Evolutionary conservation across 2,329 filamentous ascomycete species (phyloP).

Genomic region (Phialophora chinensis): DNA sequence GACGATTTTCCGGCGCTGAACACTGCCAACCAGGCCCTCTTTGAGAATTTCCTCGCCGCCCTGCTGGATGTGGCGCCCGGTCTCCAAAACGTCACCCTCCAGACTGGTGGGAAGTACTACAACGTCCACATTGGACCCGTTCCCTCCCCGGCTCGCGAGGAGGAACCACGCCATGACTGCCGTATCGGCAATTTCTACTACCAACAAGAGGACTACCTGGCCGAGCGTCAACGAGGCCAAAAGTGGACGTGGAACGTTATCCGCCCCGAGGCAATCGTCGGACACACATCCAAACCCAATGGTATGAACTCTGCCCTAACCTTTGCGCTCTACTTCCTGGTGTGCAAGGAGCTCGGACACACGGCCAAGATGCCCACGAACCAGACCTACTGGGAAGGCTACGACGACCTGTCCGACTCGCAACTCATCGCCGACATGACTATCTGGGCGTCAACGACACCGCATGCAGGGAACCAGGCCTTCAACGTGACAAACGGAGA

Average conservation of each 20-base stretch:
- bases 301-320: constrained; percentile 44
- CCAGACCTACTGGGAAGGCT: constrained; percentile 41
- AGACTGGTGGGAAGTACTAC: constrained; percentile 41
- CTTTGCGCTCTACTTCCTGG: constrained; percentile 33
- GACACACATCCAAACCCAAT: not conserved
- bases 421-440: constrained; percentile 42
- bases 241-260: constrained; percentile 43
- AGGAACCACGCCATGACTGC: constrained; percentile 36
- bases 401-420: constrained; percentile 43
- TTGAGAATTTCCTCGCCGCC: constrained; percentile 44
- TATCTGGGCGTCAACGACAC: constrained; percentile 38
- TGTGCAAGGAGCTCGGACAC: constrained; percentile 39
- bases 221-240: constrained; percentile 28
- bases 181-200: constrained; percentile 34
- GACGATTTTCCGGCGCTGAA: constrained; percentile 42
- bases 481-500: constrained; percentile 44
- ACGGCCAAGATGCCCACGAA: constrained; percentile 41
- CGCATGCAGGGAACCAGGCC: constrained; percentile 40
- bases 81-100: constrained; percentile 41
- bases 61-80: constrained; percentile 38
- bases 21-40: constrained; percentile 41
- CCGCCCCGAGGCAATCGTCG: constrained; percentile 42
- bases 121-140: constrained; percentile 42
- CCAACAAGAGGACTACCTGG: constrained; percentile 39
- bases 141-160: constrained; percentile 39